Conservation (phyloP, 2,329 filamentous ascomycete species). For the Alternaria tenuissima region DNA sequence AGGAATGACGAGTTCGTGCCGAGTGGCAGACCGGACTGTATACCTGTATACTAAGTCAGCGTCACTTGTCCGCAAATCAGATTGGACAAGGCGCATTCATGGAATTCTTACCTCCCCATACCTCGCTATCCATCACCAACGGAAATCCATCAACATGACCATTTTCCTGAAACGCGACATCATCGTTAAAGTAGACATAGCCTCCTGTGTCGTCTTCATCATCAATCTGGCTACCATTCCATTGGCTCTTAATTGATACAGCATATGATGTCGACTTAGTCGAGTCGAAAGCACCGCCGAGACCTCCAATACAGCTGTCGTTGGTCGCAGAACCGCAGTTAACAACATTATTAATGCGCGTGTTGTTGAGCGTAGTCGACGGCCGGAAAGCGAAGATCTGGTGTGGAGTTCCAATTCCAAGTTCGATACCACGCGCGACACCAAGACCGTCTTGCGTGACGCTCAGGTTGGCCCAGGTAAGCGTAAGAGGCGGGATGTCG, state of each 20-base stretch:
- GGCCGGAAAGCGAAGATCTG: constrained; percentile 21
- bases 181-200: constrained; percentile 18
- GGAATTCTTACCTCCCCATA: constrained; percentile 3
- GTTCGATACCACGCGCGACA: constrained; percentile 20
- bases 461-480: constrained; percentile 18
- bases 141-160: constrained; percentile 17
- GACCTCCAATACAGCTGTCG: constrained; percentile 13
- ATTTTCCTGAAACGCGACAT: constrained; percentile 14
- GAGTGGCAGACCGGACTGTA: constrained; percentile 17
- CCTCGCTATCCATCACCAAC: constrained; percentile 14
- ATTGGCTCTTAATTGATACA: constrained; percentile 17
- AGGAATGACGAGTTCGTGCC: constrained; percentile 21
- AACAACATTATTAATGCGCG: constrained; percentile 17
- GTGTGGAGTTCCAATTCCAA: constrained; percentile 18
- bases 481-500: constrained; percentile 14
- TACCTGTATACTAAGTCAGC: constrained; percentile 1
- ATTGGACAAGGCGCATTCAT: background rate
- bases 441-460: constrained; percentile 20
- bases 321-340: constrained; percentile 15
- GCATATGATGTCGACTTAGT: constrained; percentile 10
- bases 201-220: constrained; percentile 8
- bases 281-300: constrained; percentile 15
- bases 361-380: constrained; percentile 20
- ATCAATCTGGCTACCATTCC: constrained; percentile 17
- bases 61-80: background rate